Conservation (phyloP, 129 eudicot genomes). For the Sambucus nigra region DNA sequence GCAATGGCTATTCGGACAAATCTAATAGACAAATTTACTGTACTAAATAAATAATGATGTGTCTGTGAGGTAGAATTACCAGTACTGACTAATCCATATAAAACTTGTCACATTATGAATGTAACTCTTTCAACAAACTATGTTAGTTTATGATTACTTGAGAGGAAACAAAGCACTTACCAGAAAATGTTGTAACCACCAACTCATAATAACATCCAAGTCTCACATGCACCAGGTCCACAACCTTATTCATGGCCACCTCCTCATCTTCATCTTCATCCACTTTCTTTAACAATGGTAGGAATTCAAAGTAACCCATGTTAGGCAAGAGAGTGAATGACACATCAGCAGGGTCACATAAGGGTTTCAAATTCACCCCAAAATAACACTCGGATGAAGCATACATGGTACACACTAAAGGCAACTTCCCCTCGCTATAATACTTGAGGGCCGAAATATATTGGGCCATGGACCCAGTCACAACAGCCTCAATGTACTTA, state of each 20-base stretch:
- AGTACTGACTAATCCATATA: no score
- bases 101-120: no score
- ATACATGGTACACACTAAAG: constrained; percentile 77
- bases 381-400: constrained; percentile 83
- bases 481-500: constrained; percentile 77
- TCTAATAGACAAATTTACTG: no score
- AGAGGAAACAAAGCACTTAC: constrained; percentile 23
- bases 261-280: constrained; percentile 54
- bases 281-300: constrained; percentile 50
- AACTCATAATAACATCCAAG: constrained; percentile 65
- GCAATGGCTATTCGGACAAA: no score
- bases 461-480: constrained; percentile 89
- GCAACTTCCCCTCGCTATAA: constrained; percentile 62
- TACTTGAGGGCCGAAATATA: constrained; percentile 66
- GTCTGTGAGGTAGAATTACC: no score
- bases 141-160: no score
- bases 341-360: constrained; percentile 59
- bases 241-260: constrained; percentile 40
- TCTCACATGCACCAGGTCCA: constrained; percentile 51
- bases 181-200: constrained; percentile 84
- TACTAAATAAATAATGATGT: no score
- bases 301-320: constrained; percentile 77
- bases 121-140: constrained; percentile 3
- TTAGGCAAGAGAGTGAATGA: constrained; percentile 76
- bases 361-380: constrained; percentile 73